Evolutionary conservation across 345 rosid species (phyloP).

Genomic region (Trapa incisa): DNA sequence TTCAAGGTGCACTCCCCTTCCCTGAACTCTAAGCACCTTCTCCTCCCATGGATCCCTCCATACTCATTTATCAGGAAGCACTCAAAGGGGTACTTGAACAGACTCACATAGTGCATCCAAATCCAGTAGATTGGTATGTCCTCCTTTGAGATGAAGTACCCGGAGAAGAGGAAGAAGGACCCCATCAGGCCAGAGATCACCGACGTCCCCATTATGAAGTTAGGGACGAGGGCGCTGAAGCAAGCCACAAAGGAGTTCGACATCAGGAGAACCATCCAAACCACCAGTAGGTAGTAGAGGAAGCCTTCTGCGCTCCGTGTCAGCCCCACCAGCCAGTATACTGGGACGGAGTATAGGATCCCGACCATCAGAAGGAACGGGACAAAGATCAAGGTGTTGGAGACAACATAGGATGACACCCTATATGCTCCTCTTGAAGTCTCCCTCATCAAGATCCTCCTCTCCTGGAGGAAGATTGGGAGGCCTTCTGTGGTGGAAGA

Average conservation of each 20-base stretch:
- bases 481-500: constrained; percentile 85
- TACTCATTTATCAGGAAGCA: constrained; percentile 64
- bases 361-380: constrained; percentile 54
- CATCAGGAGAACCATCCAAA: constrained; percentile 64
- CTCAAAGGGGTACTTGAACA: constrained; percentile 80
- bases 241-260: constrained; percentile 84
- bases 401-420: constrained; percentile 59
- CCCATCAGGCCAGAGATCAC: constrained; percentile 76
- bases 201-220: constrained; percentile 87
- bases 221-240: constrained; percentile 90
- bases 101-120: constrained; percentile 71
- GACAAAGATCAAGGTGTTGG: constrained; percentile 55
- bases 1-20: constrained; percentile 24
- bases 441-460: constrained; percentile 65
- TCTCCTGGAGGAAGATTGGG: constrained; percentile 73
- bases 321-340: constrained; percentile 80
- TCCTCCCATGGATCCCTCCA: constrained; percentile 29
- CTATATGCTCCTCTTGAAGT: constrained; percentile 78
- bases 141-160: constrained; percentile 59
- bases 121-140: constrained; percentile 69
- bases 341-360: constrained; percentile 60
- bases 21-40: constrained; percentile 24
- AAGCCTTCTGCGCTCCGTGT: constrained; percentile 43
- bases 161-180: constrained; percentile 82
- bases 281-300: constrained; percentile 56